Percentiles rank a stretch among this genome's conserved stretches.
These are phyloP conservation scores for Cadophora luteo-olivacea DNA, from an alignment of 2,329 filamentous ascomycete genomes.

Conservation along the genomic window DNA sequence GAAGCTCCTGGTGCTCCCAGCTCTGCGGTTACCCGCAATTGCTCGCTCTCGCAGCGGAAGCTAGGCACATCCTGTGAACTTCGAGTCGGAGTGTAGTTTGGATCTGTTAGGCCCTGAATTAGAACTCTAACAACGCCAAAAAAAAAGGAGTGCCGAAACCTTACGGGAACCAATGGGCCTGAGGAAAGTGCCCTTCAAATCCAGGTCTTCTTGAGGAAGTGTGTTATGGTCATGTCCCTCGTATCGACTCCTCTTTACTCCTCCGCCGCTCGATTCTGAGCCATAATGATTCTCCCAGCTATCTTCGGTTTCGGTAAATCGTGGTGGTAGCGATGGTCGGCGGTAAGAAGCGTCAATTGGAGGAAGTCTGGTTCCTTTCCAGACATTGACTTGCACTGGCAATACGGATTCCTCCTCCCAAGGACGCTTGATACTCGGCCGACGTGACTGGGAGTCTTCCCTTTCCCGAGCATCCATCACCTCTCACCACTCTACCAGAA, in stretches of 20 bases:
- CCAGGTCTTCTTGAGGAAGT: constrained; percentile 27
- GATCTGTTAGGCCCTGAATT: constrained; percentile 26
- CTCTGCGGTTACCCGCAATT: constrained; percentile 26
- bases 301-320: constrained; percentile 22
- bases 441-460: constrained; percentile 39
- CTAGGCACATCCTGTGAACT: constrained; percentile 24
- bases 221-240: constrained; percentile 35
- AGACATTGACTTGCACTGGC: constrained; percentile 28
- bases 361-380: constrained; percentile 37
- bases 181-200: constrained; percentile 30
- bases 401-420: constrained; percentile 38
- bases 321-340: constrained; percentile 25
- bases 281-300: constrained; percentile 27
- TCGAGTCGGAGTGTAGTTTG: constrained; percentile 29
- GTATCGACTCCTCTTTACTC: constrained; percentile 36
- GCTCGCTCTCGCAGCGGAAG: constrained; percentile 20
- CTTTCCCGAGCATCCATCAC: constrained; percentile 43
- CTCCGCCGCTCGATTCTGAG: constrained; percentile 30
- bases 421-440: constrained; percentile 40
- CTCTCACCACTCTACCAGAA: constrained; percentile 35
- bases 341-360: constrained; percentile 37
- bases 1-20: constrained; percentile 34
- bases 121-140: constrained; percentile 29
- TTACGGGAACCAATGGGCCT: constrained; percentile 32
- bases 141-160: constrained; percentile 17